phyloP scores from a whole-genome alignment of 2,329 filamentous ascomycete species.

The Teratosphaeriaceae sp. region DNA sequence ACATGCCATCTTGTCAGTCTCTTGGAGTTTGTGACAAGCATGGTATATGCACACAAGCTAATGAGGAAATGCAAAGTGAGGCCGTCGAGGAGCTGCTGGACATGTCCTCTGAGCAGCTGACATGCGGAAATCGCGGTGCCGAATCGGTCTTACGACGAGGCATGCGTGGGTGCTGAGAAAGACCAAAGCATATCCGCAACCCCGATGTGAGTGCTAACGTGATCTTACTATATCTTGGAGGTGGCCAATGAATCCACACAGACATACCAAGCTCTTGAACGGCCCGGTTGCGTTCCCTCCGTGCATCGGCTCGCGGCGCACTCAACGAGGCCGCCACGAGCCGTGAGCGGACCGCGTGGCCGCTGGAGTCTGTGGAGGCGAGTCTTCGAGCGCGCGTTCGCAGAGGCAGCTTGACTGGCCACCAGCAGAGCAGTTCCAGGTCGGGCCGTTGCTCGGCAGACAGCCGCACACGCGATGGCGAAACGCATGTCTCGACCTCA shows the following conservation, averaged over 20 bases:
- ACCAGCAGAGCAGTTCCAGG: slow-evolving; percentile 4
- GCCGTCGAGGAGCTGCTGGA: too few species aligned
- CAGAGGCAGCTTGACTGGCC: slow-evolving; percentile 7
- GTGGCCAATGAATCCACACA: neutral
- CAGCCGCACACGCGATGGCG: neutral
- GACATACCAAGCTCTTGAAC: neutral
- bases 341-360: slow-evolving; percentile 7
- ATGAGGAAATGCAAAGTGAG: too few species aligned
- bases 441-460: slow-evolving; percentile 2
- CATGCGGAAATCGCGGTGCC: too few species aligned
- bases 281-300: neutral
- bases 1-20: too few species aligned
- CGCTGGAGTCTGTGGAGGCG: slow-evolving; percentile 1
- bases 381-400: neutral
- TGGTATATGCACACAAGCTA: too few species aligned
- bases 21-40: too few species aligned
- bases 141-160: too few species aligned
- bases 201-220: too few species aligned
- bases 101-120: too few species aligned
- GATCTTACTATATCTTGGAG: too few species aligned
- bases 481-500: neutral
- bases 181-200: too few species aligned
- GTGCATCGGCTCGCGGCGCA: slow-evolving; percentile 1
- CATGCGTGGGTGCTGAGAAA: too few species aligned
- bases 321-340: slow-evolving; percentile 1